Evolutionary conservation across 1,139 yeast species (phyloP), one percentile per base, ranked within the genome.

Genomic region (Kurtzmaniella quercitrusa): DNA sequence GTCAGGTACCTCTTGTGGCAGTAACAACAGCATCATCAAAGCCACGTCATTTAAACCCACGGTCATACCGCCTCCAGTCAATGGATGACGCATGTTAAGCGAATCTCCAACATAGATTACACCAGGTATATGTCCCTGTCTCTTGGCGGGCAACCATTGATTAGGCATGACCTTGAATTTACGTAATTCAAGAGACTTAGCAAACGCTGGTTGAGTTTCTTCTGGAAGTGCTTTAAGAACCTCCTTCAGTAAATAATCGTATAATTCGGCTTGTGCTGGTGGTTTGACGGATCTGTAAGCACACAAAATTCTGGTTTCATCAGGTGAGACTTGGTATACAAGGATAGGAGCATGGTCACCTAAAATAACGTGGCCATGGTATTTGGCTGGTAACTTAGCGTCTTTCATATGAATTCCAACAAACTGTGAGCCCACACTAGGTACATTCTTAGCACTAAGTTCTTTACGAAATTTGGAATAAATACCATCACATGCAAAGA

Each of bases 41-140:
- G 75, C 88, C 5, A 91, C 93, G 60, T 93, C 99, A 58, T 82
- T 86, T 48, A 94, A 71, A 0, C 97, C 98, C 37, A 93, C 98
- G 9, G 98, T 91, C 99, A 93, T 93, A 47, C 99, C 99, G 46
- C 98, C 98, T 38, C 99, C 99, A 1, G 98, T 93, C 49, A 93
- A 75, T 16, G 99, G 99, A 62, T 93, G 99, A 60, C 99, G 79
- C 97, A 93, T 93, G 62, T 93, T 93, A 56, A 91, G 74, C 2
- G 98, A 88, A 60, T 93, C 99, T 35, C 99, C 99, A 38, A 93
- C 61, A 53, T 93, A 74, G 36, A 93, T 71, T 43, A 89, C 68
- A n/a, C 99, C 99, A 14, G 81, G 81, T 39, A 79, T 74, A 53
- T 78, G 80, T 14, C 72, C 73, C 51, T 72, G 77, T 40, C 75